Percentiles rank a stretch among this genome's conserved stretches.
phyloP scores from a whole-genome alignment of 345 rosid genomes.

The Gynandropsis gynandra region DNA sequence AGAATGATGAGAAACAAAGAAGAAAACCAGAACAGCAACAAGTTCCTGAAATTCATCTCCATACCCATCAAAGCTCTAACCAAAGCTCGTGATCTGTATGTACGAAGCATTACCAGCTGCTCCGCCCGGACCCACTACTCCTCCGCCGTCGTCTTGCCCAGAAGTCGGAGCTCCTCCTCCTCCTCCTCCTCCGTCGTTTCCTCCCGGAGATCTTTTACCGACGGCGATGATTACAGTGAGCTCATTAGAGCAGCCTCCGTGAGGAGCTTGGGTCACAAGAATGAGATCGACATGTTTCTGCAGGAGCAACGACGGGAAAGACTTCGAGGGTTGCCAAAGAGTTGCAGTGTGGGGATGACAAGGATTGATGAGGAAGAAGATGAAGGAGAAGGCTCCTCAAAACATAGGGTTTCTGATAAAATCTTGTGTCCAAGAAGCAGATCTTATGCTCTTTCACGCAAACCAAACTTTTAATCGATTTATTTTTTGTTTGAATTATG shows the following conservation, averaged over 20 bases:
- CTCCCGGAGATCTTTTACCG: slow-evolving; percentile 12
- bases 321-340: slow-evolving; percentile 44
- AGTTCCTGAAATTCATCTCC: slow-evolving; percentile 35
- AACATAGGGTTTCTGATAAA: slow-evolving; percentile 21
- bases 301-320: slow-evolving; percentile 15
- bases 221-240: slow-evolving; percentile 48
- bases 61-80: slow-evolving; percentile 39
- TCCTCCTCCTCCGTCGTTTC: slow-evolving; percentile 26
- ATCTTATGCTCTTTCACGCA: slow-evolving; percentile 29
- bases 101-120: slow-evolving; percentile 45
- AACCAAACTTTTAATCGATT: no score
- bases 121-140: slow-evolving; percentile 32
- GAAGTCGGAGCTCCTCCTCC: slow-evolving; percentile 48
- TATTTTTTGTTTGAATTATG: no score
- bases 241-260: slow-evolving; percentile 53
- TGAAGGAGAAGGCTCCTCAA: slow-evolving; percentile 24
- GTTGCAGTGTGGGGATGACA: slow-evolving; percentile 50
- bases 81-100: slow-evolving; percentile 67
- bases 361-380: slow-evolving; percentile 46
- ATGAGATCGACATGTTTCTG: slow-evolving; percentile 39
- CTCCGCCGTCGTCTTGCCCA: slow-evolving; percentile 33
- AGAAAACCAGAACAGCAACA: slow-evolving; percentile 25
- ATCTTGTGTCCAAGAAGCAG: slow-evolving; percentile 37
- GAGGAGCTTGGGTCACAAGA: slow-evolving; percentile 40
- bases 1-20: slow-evolving; percentile 24